These are phyloP conservation scores for Leptographium radiaticola DNA, from an alignment of 2,329 filamentous ascomycete genomes.

Conservation along the genomic window DNA sequence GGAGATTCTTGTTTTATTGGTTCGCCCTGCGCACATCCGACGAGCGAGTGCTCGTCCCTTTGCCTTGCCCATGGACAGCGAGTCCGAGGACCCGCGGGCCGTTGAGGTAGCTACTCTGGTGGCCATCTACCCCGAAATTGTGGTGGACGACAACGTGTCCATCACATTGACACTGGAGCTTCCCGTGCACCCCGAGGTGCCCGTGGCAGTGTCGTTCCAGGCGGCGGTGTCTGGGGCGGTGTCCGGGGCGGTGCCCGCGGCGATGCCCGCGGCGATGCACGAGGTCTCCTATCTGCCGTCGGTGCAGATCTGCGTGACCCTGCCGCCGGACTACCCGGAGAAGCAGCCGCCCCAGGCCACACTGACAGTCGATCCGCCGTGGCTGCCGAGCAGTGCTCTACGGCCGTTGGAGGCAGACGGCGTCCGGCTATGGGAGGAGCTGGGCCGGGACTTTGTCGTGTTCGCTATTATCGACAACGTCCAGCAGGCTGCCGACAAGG, in stretches of 20 bases:
- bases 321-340: conserved; percentile 47
- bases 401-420: conserved; percentile 36
- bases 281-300: conserved; percentile 45
- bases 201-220: conserved; percentile 45
- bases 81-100: conserved; percentile 37
- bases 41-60: too few species aligned
- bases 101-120: conserved; percentile 47
- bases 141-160: conserved; percentile 26
- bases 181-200: conserved; percentile 39
- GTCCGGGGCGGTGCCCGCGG: conserved; percentile 6
- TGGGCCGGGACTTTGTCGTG: conserved; percentile 43
- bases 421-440: conserved; percentile 46
- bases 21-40: too few species aligned
- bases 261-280: conserved; percentile 27
- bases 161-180: conserved; percentile 43
- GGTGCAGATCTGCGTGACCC: conserved; percentile 35
- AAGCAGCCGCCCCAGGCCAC: conserved; percentile 34
- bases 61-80: conserved; percentile 2
- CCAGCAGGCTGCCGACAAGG: conserved; percentile 43
- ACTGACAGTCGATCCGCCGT: conserved; percentile 41
- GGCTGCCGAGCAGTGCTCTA: conserved; percentile 39
- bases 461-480: conserved; percentile 53
- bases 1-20: too few species aligned
- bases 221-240: conserved; percentile 21
- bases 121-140: conserved; percentile 56